Evolutionary conservation across 164 flowering plant genomes (phyloP).

Genomic region (Berberis vulgaris): DNA sequence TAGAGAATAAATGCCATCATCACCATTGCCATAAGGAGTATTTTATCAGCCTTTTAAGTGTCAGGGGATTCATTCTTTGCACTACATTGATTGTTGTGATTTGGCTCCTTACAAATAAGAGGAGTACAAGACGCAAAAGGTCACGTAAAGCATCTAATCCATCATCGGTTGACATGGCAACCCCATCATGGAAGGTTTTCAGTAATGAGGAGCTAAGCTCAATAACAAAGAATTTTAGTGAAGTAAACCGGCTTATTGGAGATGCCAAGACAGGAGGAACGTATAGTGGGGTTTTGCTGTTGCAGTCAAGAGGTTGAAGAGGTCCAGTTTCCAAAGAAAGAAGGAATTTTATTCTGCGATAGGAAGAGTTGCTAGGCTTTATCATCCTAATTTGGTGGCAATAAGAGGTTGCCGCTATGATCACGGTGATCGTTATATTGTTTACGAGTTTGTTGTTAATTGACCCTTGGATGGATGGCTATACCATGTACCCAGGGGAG

Average conservation of each 20-base stretch:
- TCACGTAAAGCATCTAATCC: conserved; percentile 60
- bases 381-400: conserved; percentile 81
- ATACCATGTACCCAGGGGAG: conserved; percentile 84
- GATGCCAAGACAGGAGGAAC: conserved; percentile 95
- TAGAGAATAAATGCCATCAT: conserved; percentile 53
- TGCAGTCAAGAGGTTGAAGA: conserved; percentile 85
- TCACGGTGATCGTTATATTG: conserved; percentile 87
- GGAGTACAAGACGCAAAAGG: conserved; percentile 50
- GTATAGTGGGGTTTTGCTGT: conserved; percentile 73
- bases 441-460: conserved; percentile 81
- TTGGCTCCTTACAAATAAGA: conserved; percentile 73
- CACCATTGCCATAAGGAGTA: conserved; percentile 78
- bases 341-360: conserved; percentile 89
- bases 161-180: conserved; percentile 59
- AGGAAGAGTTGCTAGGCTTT: conserved; percentile 83
- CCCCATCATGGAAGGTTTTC: conserved; percentile 82
- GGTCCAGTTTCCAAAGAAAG: conserved; percentile 84
- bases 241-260: conserved; percentile 85
- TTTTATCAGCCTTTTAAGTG: conserved; percentile 66
- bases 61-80: conserved; percentile 75
- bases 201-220: conserved; percentile 69
- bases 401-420: conserved; percentile 92
- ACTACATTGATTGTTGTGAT: conserved; percentile 60
- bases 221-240: conserved; percentile 88
- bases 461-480: conserved; percentile 95